Base-by-base conservation (phyloP, 75 land plant genomes). In the Chamaecyparis obtusa region DNA sequence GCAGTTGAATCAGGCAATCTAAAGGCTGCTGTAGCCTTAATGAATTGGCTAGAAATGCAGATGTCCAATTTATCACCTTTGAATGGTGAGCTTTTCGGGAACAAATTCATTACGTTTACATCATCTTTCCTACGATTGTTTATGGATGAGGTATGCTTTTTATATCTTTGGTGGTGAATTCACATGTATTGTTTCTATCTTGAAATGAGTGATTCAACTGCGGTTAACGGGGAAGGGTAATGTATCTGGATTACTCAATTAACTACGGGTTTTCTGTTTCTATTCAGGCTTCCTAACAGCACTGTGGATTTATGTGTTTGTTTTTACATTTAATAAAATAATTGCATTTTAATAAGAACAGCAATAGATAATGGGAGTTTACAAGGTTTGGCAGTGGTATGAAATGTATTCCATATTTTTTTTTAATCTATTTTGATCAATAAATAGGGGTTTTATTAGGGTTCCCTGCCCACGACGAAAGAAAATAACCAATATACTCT, bases 81-180 rank as follows among this genome's bases (percentile, higher is more conserved):
- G 13, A 81, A 30, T 81, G 83, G 33, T 46, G 51, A 46, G 10
- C 16, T 81, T 81, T 81, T 10, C 32, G 27, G 32, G 27, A 81
- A 41, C 32, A 81, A 14, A 81, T 27, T 15, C 32, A 27, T 19
- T n/a, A 46, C n/a, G 5, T 81, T 81, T 46, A 44, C 83, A 13
- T 81, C 83, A 81, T 46, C 54, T n/a, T 44, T 81, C 46, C 48
- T 81, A 41, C 83, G 30, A 46, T 46, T 81, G 83, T 81, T 81
- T 46, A 81, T 81, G 83, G 83, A 81, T 46, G 83, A 81, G 83
- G 83, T 81, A 81, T 27, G 15, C 19, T 10, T 43, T 43, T 81
- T 21, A 81, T 33, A 81, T 46, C 32, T 81, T 81, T 43, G 32
- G 2, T 81, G 14, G 49, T 24, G 4, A 81, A 78, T 19, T 78